Evolutionary conservation across 371 early-diverging fungal genomes (phyloP).

Genomic region (Mortierella sp.): DNA sequence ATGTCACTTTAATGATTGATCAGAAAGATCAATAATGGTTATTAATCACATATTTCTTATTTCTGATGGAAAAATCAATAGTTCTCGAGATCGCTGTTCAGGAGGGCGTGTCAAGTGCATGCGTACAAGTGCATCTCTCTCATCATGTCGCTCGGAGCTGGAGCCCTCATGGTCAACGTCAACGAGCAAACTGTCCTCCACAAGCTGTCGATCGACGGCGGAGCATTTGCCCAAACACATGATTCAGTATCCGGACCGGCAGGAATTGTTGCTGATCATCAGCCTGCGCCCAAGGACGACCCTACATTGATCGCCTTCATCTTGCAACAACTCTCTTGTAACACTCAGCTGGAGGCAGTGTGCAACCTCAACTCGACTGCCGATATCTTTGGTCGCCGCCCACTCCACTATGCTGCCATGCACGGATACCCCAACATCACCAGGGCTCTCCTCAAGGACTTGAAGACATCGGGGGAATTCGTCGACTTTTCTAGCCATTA

Average conservation of each 20-base stretch:
- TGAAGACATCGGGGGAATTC: conserved; percentile 62
- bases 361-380: conserved; percentile 48
- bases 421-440: conserved; percentile 65
- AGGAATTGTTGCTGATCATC: background rate
- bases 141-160: conserved; percentile 59
- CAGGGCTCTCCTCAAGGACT: conserved; percentile 61
- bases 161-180: conserved; percentile 62
- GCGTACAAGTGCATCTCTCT: conserved; percentile 64
- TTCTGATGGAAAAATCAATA: conserved; percentile 22
- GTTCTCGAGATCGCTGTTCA: conserved; percentile 66
- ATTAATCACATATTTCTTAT: background rate
- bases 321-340: conserved; percentile 39
- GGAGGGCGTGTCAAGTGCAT: conserved; percentile 64
- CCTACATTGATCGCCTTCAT: conserved; percentile 53
- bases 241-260: conserved; percentile 9
- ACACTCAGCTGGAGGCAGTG: conserved; percentile 37
- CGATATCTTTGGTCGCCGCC: conserved; percentile 76
- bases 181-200: conserved; percentile 79
- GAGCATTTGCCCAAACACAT: conserved; percentile 30
- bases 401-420: conserved; percentile 80
- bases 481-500: conserved; percentile 59
- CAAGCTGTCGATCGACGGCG: conserved; percentile 66
- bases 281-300: conserved; percentile 37
- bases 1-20: background rate
- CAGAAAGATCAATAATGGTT: background rate